Percentiles rank a stretch among this genome's conserved stretches.
Evolutionary conservation across 306 rosid species (phyloP).

Genomic region (Betula pendula): DNA sequence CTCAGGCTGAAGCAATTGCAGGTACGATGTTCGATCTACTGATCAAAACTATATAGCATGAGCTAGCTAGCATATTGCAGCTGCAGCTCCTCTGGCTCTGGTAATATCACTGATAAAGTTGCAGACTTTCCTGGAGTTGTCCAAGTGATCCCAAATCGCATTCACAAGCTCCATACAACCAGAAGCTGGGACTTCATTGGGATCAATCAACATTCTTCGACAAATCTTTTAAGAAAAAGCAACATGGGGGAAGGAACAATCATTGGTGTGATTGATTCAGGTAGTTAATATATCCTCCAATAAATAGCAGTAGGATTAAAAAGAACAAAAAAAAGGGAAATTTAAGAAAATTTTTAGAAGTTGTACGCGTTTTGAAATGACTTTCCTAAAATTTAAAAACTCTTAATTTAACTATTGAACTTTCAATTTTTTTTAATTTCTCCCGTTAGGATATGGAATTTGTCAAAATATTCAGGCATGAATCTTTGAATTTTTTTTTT

Average conservation of each 20-base stretch:
- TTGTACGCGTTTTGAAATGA: no score
- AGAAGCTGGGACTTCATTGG: slow-evolving; percentile 91
- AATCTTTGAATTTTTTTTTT: no score
- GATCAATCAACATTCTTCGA: slow-evolving; percentile 33
- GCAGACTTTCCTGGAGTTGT: slow-evolving; percentile 65
- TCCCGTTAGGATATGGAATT: no score
- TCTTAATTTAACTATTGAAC: no score
- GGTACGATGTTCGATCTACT: slow-evolving; percentile 37
- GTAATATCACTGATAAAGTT: slow-evolving; percentile 27
- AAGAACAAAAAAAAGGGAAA: no score
- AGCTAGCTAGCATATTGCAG: slow-evolving; percentile 20
- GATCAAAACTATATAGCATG: slow-evolving; percentile 5
- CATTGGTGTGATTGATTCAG: slow-evolving; percentile 77
- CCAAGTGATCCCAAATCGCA: slow-evolving; percentile 62
- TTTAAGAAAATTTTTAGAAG: no score
- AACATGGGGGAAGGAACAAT: slow-evolving; percentile 66
- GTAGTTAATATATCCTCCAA: slow-evolving; percentile 35
- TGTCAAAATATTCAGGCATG: no score
- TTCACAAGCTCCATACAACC: slow-evolving; percentile 75
- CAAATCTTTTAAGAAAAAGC: slow-evolving; percentile 30
- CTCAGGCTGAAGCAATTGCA: slow-evolving; percentile 59
- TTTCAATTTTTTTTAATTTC: no score
- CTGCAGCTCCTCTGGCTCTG: no score
- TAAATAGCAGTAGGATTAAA: slow-evolving; percentile 6
- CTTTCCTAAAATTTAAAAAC: no score